phyloP scores from a whole-genome alignment of 164 flowering plant species.

The Tetracentron sinense region DNA sequence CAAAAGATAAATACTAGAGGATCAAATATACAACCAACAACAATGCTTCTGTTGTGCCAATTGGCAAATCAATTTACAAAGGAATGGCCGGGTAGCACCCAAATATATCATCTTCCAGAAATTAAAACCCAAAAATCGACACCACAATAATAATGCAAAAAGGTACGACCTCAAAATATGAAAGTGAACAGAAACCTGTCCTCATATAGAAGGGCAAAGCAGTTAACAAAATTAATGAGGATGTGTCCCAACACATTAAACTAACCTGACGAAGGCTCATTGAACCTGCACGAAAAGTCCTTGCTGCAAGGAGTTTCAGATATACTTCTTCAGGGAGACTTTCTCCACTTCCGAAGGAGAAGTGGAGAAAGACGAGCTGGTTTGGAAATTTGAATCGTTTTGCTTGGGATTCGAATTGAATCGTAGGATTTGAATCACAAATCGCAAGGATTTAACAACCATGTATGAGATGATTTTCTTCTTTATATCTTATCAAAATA shows the following conservation, averaged over 20 bases:
- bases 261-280: conserved; percentile 88
- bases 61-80: too few relatives aligned
- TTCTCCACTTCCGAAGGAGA: conserved; percentile 92
- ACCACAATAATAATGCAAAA: neutral
- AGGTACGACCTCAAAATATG: neutral
- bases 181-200: neutral
- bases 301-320: conserved; percentile 81
- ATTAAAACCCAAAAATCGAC: neutral
- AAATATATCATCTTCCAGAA: neutral
- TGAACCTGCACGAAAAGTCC: conserved; percentile 92
- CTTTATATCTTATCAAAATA: neutral
- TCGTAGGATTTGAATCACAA: too few relatives aligned
- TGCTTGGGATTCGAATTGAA: too few relatives aligned
- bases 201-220: neutral
- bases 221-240: neutral
- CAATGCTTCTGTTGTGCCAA: neutral
- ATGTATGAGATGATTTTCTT: neutral
- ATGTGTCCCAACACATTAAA: neutral
- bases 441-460: too few relatives aligned
- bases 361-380: too few relatives aligned
- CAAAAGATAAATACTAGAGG: too few relatives aligned
- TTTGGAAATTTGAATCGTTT: too few relatives aligned
- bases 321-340: conserved; percentile 86
- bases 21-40: neutral
- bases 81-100: too few relatives aligned